Evolutionary conservation across 768 basidiomycete genomes (phyloP).

Genomic region (Calocybe indica): DNA sequence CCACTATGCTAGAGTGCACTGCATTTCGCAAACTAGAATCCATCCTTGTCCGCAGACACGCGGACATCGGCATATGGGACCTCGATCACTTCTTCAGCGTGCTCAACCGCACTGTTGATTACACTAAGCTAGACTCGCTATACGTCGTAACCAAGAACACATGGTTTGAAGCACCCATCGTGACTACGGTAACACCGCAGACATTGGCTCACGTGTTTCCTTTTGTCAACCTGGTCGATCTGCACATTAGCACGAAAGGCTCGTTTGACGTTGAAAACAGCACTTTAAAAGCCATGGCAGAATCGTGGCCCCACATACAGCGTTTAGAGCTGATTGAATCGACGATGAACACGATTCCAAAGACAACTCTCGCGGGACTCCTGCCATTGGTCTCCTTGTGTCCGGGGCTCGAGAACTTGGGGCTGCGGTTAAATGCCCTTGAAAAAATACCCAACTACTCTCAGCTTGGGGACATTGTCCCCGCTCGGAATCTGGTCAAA

Average conservation of each 20-base stretch:
- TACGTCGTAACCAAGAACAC: too few species aligned
- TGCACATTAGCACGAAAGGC: background rate
- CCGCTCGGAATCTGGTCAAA: background rate
- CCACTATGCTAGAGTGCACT: too few species aligned
- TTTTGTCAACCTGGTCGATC: too few species aligned
- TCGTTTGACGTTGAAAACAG: background rate
- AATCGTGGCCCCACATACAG: slow-evolving; percentile 4
- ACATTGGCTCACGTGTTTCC: too few species aligned
- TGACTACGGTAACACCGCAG: too few species aligned
- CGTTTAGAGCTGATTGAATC: background rate
- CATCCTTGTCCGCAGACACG: too few species aligned
- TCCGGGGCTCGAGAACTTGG: background rate
- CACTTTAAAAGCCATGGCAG: background rate
- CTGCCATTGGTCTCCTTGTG: slow-evolving; percentile 4
- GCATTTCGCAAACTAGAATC: too few species aligned
- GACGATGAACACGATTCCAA: background rate
- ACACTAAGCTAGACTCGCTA: too few species aligned
- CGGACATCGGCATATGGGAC: too few species aligned
- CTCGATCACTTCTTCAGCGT: too few species aligned
- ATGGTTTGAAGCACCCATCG: too few species aligned
- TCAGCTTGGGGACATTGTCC: background rate
- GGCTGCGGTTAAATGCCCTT: slow-evolving; percentile 1
- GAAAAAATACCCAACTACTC: background rate
- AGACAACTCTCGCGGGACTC: slow-evolving; percentile 2
- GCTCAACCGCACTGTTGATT: too few species aligned